Percentiles rank a stretch among this genome's conserved stretches.
These are phyloP conservation scores for Saccharomyces kudriavzevii DNA, from an alignment of 805 yeast species.

Conservation along the genomic window DNA sequence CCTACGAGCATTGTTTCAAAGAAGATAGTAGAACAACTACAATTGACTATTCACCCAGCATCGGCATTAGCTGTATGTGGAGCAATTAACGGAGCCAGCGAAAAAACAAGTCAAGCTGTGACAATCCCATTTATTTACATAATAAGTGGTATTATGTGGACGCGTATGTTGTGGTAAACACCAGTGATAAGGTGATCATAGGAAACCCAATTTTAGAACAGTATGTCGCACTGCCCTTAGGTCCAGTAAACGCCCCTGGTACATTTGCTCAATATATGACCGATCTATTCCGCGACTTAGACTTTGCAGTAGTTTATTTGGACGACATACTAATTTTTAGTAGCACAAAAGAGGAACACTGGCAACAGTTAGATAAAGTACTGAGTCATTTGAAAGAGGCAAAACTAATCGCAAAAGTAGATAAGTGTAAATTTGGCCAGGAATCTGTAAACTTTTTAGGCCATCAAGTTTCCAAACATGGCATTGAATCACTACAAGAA, in stretches of 20 bases:
- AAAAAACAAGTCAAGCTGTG: too few relatives aligned
- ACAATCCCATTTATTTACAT: too few relatives aligned
- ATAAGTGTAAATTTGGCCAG: slow-evolving; percentile 10
- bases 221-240: slow-evolving; percentile 6
- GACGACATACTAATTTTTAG: slow-evolving; percentile 13
- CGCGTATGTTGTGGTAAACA: too few relatives aligned
- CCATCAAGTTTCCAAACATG: neutral
- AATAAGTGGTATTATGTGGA: too few relatives aligned
- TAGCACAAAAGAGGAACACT: slow-evolving; percentile 5
- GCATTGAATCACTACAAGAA: slow-evolving; percentile 8
- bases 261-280: slow-evolving; percentile 17
- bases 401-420: slow-evolving; percentile 7
- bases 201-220: too few relatives aligned
- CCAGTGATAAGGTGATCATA: too few relatives aligned
- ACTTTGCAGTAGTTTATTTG: slow-evolving; percentile 9
- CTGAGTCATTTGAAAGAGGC: slow-evolving; percentile 2
- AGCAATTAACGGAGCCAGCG: too few relatives aligned
- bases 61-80: too few relatives aligned
- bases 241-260: slow-evolving; percentile 11
- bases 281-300: slow-evolving; percentile 9
- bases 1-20: too few relatives aligned
- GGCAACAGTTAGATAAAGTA: slow-evolving; percentile 10
- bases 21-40: too few relatives aligned
- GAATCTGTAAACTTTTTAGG: slow-evolving; percentile 8
- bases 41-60: too few relatives aligned